Evolutionary conservation across 805 yeast species (phyloP).

Genomic region (Metschnikowia kofuensis): DNA sequence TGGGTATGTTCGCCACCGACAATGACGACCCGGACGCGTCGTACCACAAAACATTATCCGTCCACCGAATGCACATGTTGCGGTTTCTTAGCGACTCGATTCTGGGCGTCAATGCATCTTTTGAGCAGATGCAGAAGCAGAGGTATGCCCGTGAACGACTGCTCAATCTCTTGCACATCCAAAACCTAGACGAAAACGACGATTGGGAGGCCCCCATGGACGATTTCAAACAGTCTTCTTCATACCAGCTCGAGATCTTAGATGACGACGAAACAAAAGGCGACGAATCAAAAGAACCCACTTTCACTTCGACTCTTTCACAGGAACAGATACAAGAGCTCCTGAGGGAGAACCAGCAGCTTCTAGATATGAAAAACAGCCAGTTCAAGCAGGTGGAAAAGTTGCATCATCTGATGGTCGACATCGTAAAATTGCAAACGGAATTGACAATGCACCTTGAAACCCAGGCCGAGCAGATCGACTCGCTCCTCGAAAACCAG

Average conservation of each 20-base stretch:
- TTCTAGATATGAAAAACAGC: slow-evolving; percentile 53
- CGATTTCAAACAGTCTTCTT: slow-evolving; percentile 11
- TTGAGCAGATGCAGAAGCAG: slow-evolving; percentile 49
- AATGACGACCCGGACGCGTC: slow-evolving; percentile 34
- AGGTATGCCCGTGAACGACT: slow-evolving; percentile 42
- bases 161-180: slow-evolving; percentile 37
- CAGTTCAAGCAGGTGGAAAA: slow-evolving; percentile 59
- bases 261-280: neutral
- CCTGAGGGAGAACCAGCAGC: slow-evolving; percentile 56
- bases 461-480: slow-evolving; percentile 68
- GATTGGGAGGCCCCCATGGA: slow-evolving; percentile 8
- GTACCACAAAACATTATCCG: slow-evolving; percentile 32
- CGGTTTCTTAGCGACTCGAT: slow-evolving; percentile 46
- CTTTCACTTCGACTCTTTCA: slow-evolving; percentile 19
- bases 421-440: slow-evolving; percentile 70
- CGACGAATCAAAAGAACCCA: neutral
- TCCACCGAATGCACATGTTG: slow-evolving; percentile 49
- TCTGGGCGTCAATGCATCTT: slow-evolving; percentile 40
- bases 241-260: slow-evolving; percentile 12
- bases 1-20: slow-evolving; percentile 24
- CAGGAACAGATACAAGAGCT: slow-evolving; percentile 59
- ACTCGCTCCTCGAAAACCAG: slow-evolving; percentile 61
- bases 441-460: slow-evolving; percentile 72
- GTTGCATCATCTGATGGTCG: slow-evolving; percentile 62
- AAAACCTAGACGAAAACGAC: slow-evolving; percentile 37